Evolutionary conservation across 1,284 basidiomycete species (phyloP).

Genomic region (Ceratobasidium sp.): DNA sequence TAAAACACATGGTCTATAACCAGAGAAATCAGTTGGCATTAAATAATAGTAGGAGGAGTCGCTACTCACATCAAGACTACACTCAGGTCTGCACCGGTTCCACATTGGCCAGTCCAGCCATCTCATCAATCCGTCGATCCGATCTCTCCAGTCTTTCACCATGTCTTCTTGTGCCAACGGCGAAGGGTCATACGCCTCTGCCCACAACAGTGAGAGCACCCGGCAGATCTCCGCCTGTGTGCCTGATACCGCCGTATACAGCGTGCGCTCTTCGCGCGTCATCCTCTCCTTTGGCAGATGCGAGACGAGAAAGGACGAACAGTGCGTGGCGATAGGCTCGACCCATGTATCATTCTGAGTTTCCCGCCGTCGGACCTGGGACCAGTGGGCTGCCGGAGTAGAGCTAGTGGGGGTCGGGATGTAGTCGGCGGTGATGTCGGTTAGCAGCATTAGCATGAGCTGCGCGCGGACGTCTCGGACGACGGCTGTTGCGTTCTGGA

Average conservation of each 20-base stretch:
- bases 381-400: neutral
- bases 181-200: constrained; percentile 37
- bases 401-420: constrained; percentile 2
- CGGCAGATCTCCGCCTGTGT: constrained; percentile 31
- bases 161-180: neutral
- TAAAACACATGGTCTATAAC: constrained; percentile 31
- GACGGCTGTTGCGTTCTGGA: constrained; percentile 38
- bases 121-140: constrained; percentile 13
- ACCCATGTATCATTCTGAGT: constrained; percentile 16
- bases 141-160: neutral
- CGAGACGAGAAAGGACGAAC: constrained; percentile 32
- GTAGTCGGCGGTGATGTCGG: constrained; percentile 54
- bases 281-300: constrained; percentile 21
- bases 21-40: neutral
- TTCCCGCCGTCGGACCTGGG: constrained; percentile 6
- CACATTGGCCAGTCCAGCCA: constrained; percentile 42
- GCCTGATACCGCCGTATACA: constrained; percentile 11
- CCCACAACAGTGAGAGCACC: constrained; percentile 31
- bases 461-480: constrained; percentile 51
- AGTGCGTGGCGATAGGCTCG: constrained; percentile 29
- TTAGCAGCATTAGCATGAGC: constrained; percentile 56
- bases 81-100: constrained; percentile 32
- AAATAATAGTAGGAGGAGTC: neutral
- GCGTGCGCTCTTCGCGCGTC: constrained; percentile 32
- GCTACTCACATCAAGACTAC: constrained; percentile 21